Percentiles rank a stretch among this genome's conserved stretches.
phyloP scores from a whole-genome alignment of 208 protist species.

The Hexamita inflata region DNA sequence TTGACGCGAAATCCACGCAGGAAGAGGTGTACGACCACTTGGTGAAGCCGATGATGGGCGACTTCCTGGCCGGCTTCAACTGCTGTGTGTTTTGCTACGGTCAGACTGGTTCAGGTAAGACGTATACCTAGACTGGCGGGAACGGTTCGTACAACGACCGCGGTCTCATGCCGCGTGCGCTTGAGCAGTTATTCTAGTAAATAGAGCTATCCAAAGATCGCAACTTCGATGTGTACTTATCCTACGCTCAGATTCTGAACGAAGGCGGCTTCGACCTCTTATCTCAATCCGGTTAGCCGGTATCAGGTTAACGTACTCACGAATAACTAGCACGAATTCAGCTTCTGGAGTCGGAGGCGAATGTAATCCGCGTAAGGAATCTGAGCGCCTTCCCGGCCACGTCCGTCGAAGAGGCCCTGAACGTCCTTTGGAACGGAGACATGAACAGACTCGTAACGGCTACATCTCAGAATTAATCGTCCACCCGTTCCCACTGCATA shows the following conservation, averaged over 20 bases:
- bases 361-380: not conserved
- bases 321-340: slow-evolving; percentile 12
- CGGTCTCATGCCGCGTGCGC: slow-evolving; percentile 23
- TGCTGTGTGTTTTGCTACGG: slow-evolving; percentile 28
- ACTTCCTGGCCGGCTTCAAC: slow-evolving; percentile 25
- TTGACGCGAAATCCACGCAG: slow-evolving; percentile 22
- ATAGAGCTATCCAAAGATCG: not conserved
- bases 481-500: slow-evolving; percentile 32
- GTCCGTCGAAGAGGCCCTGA: slow-evolving; percentile 9
- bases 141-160: not conserved
- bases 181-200: slow-evolving; percentile 13
- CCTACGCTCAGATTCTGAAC: slow-evolving; percentile 11
- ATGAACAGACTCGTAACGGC: slow-evolving; percentile 7
- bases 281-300: not conserved
- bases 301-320: not conserved
- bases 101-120: slow-evolving; percentile 32
- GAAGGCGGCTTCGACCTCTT: slow-evolving; percentile 15
- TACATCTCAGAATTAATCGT: slow-evolving; percentile 33
- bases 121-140: slow-evolving; percentile 28
- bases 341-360: not conserved
- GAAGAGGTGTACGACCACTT: slow-evolving; percentile 18
- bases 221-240: not conserved
- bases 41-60: not conserved
- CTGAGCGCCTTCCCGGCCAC: not conserved
- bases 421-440: slow-evolving; percentile 27